A percentile compares a stretch with the other conserved stretches of the same genome.
phyloP scores from a whole-genome alignment of 1,284 basidiomycete genomes.

The Ceratobasidium sp. region DNA sequence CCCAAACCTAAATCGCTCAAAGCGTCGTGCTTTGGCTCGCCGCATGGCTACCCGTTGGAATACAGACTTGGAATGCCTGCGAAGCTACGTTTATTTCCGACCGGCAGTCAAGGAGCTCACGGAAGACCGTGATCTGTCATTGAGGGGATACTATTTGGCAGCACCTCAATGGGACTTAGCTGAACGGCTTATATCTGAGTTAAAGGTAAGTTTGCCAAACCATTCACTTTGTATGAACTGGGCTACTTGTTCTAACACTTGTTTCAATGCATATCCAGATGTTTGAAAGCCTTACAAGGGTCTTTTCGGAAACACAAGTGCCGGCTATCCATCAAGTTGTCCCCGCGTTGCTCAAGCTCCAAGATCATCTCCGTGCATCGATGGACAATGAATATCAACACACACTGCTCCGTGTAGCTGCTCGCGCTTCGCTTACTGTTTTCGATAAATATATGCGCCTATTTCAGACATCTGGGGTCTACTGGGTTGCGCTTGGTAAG shows the following conservation, averaged over 20 bases:
- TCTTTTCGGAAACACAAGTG: slow-evolving; percentile 21
- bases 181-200: slow-evolving; percentile 6
- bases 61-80: background rate
- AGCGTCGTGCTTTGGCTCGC: background rate
- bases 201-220: background rate
- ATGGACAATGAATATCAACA: background rate
- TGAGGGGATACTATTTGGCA: background rate
- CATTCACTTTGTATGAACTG: background rate
- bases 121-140: background rate
- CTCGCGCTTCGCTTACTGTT: background rate
- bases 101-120: slow-evolving; percentile 7
- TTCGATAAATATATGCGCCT: slow-evolving; percentile 32
- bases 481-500: slow-evolving; percentile 17
- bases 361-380: background rate
- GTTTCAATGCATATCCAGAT: background rate
- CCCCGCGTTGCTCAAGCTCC: slow-evolving; percentile 13
- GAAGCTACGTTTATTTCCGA: background rate
- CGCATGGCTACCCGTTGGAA: background rate
- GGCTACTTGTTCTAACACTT: too few relatives aligned
- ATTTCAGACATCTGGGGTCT: slow-evolving; percentile 19
- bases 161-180: slow-evolving; percentile 1
- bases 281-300: slow-evolving; percentile 5
- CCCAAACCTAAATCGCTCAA: background rate
- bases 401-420: background rate
- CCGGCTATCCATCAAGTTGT: slow-evolving; percentile 18